Base-by-base conservation (phyloP, 164 flowering plant genomes). In the Buxus sempervirens region DNA sequence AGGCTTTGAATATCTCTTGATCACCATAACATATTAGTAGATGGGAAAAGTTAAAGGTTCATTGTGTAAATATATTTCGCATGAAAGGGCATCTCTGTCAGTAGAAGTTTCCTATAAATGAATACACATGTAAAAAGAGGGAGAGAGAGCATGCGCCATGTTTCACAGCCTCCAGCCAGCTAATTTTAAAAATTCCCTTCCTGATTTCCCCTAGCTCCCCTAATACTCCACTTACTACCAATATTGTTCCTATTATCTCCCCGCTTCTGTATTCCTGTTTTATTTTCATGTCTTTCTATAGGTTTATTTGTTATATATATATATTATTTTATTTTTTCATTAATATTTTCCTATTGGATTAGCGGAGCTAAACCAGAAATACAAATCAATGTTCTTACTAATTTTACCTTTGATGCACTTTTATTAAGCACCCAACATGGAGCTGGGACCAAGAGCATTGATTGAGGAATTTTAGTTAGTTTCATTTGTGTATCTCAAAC, bases 391-490 rank as follows among this genome's bases (percentile, higher is more conserved):
- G 18, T 45, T 15, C 5, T 10, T 45, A 15, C 1, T 2, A 45
- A 45, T 45, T 45, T 10, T 10, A 45, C 51, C 7, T 3, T 32
- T 32, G 38, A 32, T 32, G 18, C 53, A 62, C 16, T 32, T 16
- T 12, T 41, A 19, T 21, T n/a, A 42, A 9, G 42, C 2, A 20
- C 9, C 7, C 7, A 27, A 64, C 15, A 21, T 8, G 8, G 10
- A 57, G 25, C 16, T 7, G 36, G 26, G 45, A 18, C 32, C 45
- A 36, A 49, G 13, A 53, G 8, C 18, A 58, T 15, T 22, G 49
- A 68, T n/a, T 19, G 23, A 15, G 53, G 62, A 49, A 67, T 45
- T 27, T 54, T 4, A 72, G 38, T 19, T 54, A 32, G 38, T 27
- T 66, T 55, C 12, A 61, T 4, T 8, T 19, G 19, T 23, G 27